Conservation (phyloP, 1,284 basidiomycete genomes). For the Bjerkandera adusta region DNA sequence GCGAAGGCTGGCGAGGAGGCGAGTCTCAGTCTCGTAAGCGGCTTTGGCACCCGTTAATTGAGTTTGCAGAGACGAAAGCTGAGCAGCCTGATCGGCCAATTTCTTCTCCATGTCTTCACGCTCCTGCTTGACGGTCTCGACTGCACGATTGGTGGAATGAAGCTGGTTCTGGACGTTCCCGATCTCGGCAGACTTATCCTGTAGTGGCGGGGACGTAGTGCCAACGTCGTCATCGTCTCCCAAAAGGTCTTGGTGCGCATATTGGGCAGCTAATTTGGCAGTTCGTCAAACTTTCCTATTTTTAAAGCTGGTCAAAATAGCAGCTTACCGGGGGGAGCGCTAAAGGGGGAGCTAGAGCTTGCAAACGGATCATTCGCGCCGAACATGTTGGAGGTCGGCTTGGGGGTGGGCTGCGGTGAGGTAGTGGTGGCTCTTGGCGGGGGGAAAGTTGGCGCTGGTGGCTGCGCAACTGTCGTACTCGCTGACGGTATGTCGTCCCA, state of each 20-base stretch:
- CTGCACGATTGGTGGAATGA: slow-evolving; percentile 72
- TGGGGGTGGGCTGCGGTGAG: slow-evolving; percentile 24
- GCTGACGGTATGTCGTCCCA: slow-evolving; percentile 68
- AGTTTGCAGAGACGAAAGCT: slow-evolving; percentile 71
- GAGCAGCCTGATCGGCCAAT: slow-evolving; percentile 61
- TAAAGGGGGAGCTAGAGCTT: slow-evolving; percentile 16
- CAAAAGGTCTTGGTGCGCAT: slow-evolving; percentile 52
- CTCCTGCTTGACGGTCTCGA: slow-evolving; percentile 61
- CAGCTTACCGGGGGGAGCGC: neutral
- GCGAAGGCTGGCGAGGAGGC: slow-evolving; percentile 70
- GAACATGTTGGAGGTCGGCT: slow-evolving; percentile 21
- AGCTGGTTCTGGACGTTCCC: slow-evolving; percentile 86
- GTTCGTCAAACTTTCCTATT: slow-evolving; percentile 12
- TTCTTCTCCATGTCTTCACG: slow-evolving; percentile 54
- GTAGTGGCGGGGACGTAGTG: slow-evolving; percentile 48
- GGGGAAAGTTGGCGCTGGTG: slow-evolving; percentile 31
- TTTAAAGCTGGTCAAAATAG: neutral
- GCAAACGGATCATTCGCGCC: slow-evolving; percentile 43
- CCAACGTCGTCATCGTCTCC: slow-evolving; percentile 70
- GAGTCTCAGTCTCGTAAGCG: slow-evolving; percentile 84
- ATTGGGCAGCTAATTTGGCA: slow-evolving; percentile 15
- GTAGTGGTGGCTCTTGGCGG: slow-evolving; percentile 35
- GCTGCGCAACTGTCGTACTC: slow-evolving; percentile 37
- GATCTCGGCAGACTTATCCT: slow-evolving; percentile 76
- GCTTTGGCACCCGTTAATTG: slow-evolving; percentile 76